Conservation (phyloP, 441 rosid genomes). For the Eutrema salsugineum region DNA sequence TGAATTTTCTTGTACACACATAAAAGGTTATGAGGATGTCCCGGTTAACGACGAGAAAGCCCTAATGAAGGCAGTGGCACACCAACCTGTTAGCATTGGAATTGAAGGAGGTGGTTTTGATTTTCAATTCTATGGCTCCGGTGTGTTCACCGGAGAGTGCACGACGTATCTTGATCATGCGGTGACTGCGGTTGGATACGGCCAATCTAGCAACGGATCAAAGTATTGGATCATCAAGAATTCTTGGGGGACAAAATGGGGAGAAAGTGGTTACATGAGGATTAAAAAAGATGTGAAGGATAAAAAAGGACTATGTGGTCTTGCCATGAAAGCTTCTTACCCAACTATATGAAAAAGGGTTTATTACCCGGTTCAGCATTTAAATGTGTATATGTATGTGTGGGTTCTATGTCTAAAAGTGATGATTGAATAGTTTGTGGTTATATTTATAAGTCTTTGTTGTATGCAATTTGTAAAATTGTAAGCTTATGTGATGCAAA, state of each 20-base stretch:
- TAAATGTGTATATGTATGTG: neutral
- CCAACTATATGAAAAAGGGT: constrained; percentile 35
- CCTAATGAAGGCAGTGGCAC: constrained; percentile 32
- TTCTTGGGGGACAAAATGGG: constrained; percentile 39
- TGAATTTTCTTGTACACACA: neutral
- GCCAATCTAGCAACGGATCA: neutral
- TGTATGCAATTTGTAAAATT: neutral
- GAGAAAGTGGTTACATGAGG: constrained; percentile 48
- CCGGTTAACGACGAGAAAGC: constrained; percentile 41
- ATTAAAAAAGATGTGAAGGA: constrained; percentile 30
- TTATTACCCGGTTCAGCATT: neutral
- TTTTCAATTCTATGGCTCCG: constrained; percentile 30
- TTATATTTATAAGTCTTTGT: neutral
- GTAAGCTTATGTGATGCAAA: neutral
- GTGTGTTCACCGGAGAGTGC: constrained; percentile 37
- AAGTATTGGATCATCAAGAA: constrained; percentile 36
- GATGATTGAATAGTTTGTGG: neutral
- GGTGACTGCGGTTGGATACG: constrained; percentile 30
- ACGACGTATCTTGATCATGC: constrained; percentile 31
- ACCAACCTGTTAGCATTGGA: constrained; percentile 32
- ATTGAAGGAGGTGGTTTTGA: constrained; percentile 24
- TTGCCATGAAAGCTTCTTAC: constrained; percentile 47
- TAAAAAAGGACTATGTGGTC: constrained; percentile 36
- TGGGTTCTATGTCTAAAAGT: neutral
- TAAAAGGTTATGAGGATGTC: constrained; percentile 36